Evolutionary conservation across 2,329 filamentous ascomycete genomes (phyloP), one percentile per base, ranked within the genome.

Genomic region (Aureobasidium sp.): DNA sequence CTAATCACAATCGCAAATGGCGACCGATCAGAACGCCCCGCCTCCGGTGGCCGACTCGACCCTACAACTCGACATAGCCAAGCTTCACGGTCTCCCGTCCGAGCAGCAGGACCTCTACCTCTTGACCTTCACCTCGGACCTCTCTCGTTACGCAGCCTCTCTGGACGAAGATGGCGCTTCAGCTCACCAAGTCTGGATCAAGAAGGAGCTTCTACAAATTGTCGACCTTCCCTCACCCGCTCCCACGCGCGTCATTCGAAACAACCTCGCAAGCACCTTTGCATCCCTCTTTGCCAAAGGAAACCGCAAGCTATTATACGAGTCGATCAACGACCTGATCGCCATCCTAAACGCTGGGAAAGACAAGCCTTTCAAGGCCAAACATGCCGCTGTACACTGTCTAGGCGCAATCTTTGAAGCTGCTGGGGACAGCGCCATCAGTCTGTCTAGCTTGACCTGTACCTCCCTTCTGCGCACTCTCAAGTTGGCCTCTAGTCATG

Each of bases 21-120:
- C 51, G 39, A 57, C 52, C 17, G 44, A 62, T 41, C 48, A 55
- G 22, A 37, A 59, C 14, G 36, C 44, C 17, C 25, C 52, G 27
- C 41, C 64, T 47, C 59, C 64, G n/a, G 53, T 58, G 31, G 62
- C 63, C 39, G 49, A 52, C 44, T 49, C 64, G 31, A 48, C 71
- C 68, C 76, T 65, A 57, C 67, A 96, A 79, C 89, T 99, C 74
- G 92, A 99, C 73, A 78, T 96, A 68, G 79, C 87, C 70, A 96
- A 96, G 81, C 86, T 99, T 52, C 88, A 96, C 75, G 83, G 89
- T 58, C 84, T 97, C 51, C 90, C 93, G 47, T 86, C 90, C 60
- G 94, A 99, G 77, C 94, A 99, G 75, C 94, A 99, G 76, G 92
- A 97, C 70, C 84, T 99, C 14, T 95, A 94, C 75, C 84, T 99